Evolutionary conservation across 2,329 filamentous ascomycete genomes (phyloP), one percentile per base, ranked within the genome.

Genomic region (Cercospora nicotianae): DNA sequence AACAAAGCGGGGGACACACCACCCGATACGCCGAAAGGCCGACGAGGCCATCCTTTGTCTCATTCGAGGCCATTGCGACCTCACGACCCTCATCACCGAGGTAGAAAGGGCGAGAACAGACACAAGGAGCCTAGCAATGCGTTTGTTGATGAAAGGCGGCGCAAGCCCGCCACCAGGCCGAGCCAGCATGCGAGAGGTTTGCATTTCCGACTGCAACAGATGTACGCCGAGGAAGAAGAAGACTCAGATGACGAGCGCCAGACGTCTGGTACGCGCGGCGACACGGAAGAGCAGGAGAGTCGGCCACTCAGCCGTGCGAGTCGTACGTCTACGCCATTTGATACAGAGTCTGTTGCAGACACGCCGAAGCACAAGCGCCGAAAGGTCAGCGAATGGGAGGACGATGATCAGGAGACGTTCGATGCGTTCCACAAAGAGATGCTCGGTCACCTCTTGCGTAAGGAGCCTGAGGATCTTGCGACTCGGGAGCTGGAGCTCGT

Each of bases 221-320:
- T 91, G 76, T 87, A 90, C 69, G 91, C 91, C 70, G 90, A 92
- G 51, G 91, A 91, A 71, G 90, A 92, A 60, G 91, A 90, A 42
- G 86, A 97, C 77, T 96, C 93, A 0, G 94, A 97, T 71, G 94
- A 85, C 65, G 83, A 97, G 70, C 87, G 87, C 58, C 81, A 85
- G 60, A 90, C 87, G 36, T 88, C 90, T 12, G 80, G 89, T 60
- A 87, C 87, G 12, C 86, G 90, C 57, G 62, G 48, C 16, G 93
- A 94, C 77, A 96, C 92, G 0, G 94, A 96, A 77, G 94, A 95
- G 72, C 89, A 89, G 36, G 94, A 95, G 68, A 96, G 92, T 70
- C 87, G 91, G 51, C 91, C 91, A 60, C 88, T 89, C 55, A 97
- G 92, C 78, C 92, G 91, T 51, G 84, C 86, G 77, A 87, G 84